phyloP scores from a whole-genome alignment of 768 basidiomycete species.

The Piloderma croceum region DNA sequence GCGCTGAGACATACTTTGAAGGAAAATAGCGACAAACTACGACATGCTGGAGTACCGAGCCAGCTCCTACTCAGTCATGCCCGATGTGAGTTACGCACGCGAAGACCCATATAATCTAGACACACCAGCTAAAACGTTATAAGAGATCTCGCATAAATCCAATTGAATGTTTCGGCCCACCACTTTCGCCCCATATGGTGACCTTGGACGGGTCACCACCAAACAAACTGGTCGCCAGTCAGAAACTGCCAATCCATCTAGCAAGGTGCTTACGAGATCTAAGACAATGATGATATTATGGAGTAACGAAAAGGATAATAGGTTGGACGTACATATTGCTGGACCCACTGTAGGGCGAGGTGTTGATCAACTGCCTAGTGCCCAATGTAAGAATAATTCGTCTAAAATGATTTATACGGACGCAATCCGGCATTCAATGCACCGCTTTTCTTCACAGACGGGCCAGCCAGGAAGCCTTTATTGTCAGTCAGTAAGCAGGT shows the following conservation, averaged over 20 bases:
- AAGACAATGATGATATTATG: neutral
- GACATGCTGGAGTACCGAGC: slow-evolving; percentile 30
- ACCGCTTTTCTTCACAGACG: slow-evolving; percentile 24
- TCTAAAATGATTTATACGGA: slow-evolving; percentile 13
- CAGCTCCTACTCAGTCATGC: slow-evolving; percentile 19
- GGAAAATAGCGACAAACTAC: too few species aligned
- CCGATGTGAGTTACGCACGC: neutral
- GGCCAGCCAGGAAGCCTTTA: slow-evolving; percentile 27
- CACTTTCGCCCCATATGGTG: slow-evolving; percentile 34
- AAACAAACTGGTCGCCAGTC: slow-evolving; percentile 25
- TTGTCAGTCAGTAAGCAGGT: too few species aligned
- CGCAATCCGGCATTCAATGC: slow-evolving; percentile 31
- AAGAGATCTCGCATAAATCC: too few species aligned
- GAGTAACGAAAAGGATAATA: neutral
- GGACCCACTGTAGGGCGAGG: slow-evolving; percentile 33
- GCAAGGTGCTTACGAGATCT: neutral
- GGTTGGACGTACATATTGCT: slow-evolving; percentile 21
- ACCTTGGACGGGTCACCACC: slow-evolving; percentile 29
- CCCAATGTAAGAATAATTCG: neutral
- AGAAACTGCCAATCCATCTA: slow-evolving; percentile 11
- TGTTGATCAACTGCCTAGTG: slow-evolving; percentile 27
- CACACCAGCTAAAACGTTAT: slow-evolving; percentile 26
- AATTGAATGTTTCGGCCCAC: too few species aligned
- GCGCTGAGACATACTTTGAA: too few species aligned
- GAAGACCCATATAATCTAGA: neutral